Evolutionary conservation across 768 basidiomycete species (phyloP), one percentile per base, ranked within the genome.

Genomic region (Dacryopinax primogenitus): DNA sequence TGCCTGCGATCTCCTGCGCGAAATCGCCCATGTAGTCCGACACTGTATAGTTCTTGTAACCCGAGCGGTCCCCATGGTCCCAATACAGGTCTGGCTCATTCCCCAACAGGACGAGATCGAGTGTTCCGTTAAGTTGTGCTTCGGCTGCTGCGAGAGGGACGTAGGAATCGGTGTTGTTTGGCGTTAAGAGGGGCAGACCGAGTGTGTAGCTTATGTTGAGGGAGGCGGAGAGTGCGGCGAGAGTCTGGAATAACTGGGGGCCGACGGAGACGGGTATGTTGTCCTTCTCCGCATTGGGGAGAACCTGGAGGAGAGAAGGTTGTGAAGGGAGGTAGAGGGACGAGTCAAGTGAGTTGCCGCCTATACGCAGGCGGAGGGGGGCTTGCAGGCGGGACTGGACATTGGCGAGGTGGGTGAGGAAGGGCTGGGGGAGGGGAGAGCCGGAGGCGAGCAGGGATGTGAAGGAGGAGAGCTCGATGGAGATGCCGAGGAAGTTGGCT

Each of bases 251-350:
- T 23, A 58, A 30, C 11, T 74, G 72, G 13, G 79, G 77, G 11
- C 81, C 80, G 69, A 79, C 83, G 58, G 73, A 75, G 9, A 79
- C 81, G 12, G 80, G 77, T 66, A 81, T 78, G 69, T 82, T 76
- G 67, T 84, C 76, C 15, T 69, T 63, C 65, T 80, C 79, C 30
- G 51, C 51, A 28, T 13, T 30, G 26, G 51, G 51, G 61, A 72
- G 72, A 39, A 79, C 74, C 64, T 76, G 70, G 39, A 82, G 69
- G 77, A 82, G 79, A 12, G 77, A 76, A 4, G 73, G 70, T 68
- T 80, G 77, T 1, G 69, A 67, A 1, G 77, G 73, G 18, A 76
- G 71, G 71, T 81, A 84, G 30, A 72, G 76, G 18, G 81, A 81
- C 66, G 68, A 70, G 71, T 78, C 77, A 69, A 74, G 76, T 18